These are phyloP conservation scores for Chlorella variabilis DNA, from an alignment of 163 green algal genomes.

Conservation along the genomic window DNA sequence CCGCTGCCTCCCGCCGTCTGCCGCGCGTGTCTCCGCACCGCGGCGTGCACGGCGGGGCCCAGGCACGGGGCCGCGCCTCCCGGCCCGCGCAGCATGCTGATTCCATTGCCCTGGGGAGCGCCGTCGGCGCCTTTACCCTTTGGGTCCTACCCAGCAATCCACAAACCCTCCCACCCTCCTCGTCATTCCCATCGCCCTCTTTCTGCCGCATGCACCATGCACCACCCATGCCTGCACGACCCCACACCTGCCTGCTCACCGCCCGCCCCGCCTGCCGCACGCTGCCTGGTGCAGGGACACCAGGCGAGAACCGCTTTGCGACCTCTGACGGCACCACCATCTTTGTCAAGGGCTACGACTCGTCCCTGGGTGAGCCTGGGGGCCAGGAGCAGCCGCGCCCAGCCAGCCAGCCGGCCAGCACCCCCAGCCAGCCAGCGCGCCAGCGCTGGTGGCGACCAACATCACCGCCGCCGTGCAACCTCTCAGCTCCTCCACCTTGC, in stretches of 20 bases:
- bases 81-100: conserved; percentile 57
- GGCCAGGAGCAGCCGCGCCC: too few species aligned
- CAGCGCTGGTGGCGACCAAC: too few species aligned
- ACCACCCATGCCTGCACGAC: too few species aligned
- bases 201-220: conserved; percentile 9
- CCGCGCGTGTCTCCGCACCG: conserved; percentile 17
- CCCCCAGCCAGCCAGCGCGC: too few species aligned
- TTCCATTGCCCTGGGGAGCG: conserved; percentile 72
- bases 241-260: too few species aligned
- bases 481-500: neutral
- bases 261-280: neutral
- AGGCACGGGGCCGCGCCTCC: conserved; percentile 34
- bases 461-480: too few species aligned
- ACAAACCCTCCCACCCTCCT: conserved; percentile 39
- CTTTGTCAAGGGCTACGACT: conserved; percentile 97
- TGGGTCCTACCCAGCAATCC: conserved; percentile 66
- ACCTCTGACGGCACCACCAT: conserved; percentile 76
- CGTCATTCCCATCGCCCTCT: too few species aligned
- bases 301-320: conserved; percentile 42
- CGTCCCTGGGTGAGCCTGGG: conserved; percentile 49
- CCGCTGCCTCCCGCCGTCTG: conserved; percentile 6
- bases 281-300: conserved; percentile 29
- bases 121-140: conserved; percentile 70
- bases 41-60: conserved; percentile 19
- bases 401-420: neutral